phyloP scores from a whole-genome alignment of 225 moss, liverwort and hornwort species.

The Climacium dendroides region DNA sequence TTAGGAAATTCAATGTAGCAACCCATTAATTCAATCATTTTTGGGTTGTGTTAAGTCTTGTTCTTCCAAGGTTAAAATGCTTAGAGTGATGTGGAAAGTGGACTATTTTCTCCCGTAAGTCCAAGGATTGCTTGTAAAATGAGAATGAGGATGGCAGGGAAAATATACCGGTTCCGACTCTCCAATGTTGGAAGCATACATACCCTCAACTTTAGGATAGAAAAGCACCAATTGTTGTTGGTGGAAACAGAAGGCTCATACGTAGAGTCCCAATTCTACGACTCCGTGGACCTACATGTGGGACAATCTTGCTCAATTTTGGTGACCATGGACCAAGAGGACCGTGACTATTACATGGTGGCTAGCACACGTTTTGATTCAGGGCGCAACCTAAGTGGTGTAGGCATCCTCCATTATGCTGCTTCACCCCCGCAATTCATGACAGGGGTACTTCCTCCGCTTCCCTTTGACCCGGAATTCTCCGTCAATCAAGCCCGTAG shows the following conservation, averaged over 20 bases:
- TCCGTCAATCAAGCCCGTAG: conserved; percentile 1
- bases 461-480: neutral
- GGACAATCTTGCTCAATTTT: neutral
- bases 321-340: neutral
- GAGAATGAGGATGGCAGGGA: neutral
- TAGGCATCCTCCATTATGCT: neutral
- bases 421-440: neutral
- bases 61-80: neutral
- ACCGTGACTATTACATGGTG: neutral
- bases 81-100: too few species aligned
- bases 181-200: neutral
- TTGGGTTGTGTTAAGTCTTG: too few species aligned
- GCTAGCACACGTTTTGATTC: neutral
- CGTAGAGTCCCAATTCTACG: neutral
- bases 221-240: neutral
- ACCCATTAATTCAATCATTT: too few species aligned
- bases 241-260: conserved; percentile 7
- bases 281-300: neutral
- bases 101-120: neutral
- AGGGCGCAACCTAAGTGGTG: neutral
- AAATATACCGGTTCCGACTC: neutral
- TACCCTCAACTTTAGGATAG: neutral
- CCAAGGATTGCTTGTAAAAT: neutral
- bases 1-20: neutral
- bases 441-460: neutral